Evolutionary conservation across 352 stramenopile species (phyloP).

Genomic region (Pythium brassicae): DNA sequence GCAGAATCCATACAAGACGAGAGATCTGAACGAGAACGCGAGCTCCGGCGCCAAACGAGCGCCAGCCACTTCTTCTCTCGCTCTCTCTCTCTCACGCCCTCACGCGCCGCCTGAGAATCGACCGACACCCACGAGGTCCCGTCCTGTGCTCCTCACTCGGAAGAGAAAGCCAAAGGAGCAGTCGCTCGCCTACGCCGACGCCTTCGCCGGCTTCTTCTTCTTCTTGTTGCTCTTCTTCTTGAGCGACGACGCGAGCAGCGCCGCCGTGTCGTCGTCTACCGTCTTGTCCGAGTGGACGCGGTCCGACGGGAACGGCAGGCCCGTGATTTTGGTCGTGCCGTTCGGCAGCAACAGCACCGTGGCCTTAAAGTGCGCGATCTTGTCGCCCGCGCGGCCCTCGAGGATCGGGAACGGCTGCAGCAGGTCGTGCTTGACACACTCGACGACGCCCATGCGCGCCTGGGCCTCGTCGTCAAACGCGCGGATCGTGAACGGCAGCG

Average conservation of each 20-base stretch:
- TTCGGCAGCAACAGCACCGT: conserved; percentile 97
- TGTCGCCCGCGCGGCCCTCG: conserved; percentile 91
- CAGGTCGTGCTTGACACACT: conserved; percentile 98
- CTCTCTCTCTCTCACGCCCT: no score
- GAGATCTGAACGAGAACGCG: no score
- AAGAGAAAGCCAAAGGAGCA: no score
- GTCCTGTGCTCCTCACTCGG: no score
- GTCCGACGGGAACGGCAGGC: conserved; percentile 88
- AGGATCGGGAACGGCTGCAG: conserved; percentile 97
- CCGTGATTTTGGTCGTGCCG: conserved; percentile 96
- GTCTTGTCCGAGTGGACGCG: conserved; percentile 90
- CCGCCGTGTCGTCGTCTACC: conserved; percentile 90
- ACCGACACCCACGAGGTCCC: no score
- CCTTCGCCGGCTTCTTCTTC: conserved; percentile 76
- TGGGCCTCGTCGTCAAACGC: conserved; percentile 94
- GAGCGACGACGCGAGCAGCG: conserved; percentile 87
- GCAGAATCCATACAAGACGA: no score
- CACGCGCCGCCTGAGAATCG: no score
- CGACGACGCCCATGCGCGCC: conserved; percentile 97
- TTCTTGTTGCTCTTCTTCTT: conserved; percentile 98
- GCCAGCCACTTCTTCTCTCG: no score
- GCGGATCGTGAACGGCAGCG: conserved; percentile 97
- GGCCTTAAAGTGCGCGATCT: conserved; percentile 99
- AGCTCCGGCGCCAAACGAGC: no score
- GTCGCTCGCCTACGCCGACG: conserved; percentile 21